phyloP scores from a whole-genome alignment of 2,329 filamentous ascomycete genomes.

The Phialocephala subalpina region DNA sequence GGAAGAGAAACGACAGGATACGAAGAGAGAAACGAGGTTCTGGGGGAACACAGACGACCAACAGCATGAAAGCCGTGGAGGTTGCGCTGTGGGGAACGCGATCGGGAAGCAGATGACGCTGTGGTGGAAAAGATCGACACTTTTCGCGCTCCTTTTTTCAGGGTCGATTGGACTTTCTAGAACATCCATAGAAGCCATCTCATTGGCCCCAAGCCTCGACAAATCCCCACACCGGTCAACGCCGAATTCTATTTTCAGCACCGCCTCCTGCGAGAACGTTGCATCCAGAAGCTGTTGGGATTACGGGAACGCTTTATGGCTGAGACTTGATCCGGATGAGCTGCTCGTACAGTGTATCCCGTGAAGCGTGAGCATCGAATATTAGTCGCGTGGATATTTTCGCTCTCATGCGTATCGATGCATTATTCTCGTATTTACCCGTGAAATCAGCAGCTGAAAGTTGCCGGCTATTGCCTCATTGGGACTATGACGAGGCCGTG shows the following conservation, averaged over 20 bases:
- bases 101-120: conserved; percentile 8
- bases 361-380: neutral
- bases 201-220: conserved; percentile 4
- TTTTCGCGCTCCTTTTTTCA: neutral
- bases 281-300: conserved; percentile 12
- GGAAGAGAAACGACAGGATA: conserved; percentile 22
- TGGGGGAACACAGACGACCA: conserved; percentile 10
- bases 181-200: conserved; percentile 1
- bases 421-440: neutral
- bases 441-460: neutral
- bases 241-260: conserved; percentile 17
- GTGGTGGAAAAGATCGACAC: neutral
- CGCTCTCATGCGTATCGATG: neutral
- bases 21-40: conserved; percentile 8
- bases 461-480: neutral
- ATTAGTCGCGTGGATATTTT: neutral
- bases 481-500: conserved; percentile 9
- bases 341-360: neutral
- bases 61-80: conserved; percentile 24
- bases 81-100: conserved; percentile 14
- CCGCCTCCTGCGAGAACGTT: conserved; percentile 10
- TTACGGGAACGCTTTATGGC: neutral
- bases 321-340: conserved; percentile 1
- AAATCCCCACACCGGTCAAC: conserved; percentile 14
- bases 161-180: conserved; percentile 13